Evolutionary conservation across 176 grass and related monocot species (phyloP), one percentile per base, ranked within the genome.

Genomic region (Oryza longistaminata): DNA sequence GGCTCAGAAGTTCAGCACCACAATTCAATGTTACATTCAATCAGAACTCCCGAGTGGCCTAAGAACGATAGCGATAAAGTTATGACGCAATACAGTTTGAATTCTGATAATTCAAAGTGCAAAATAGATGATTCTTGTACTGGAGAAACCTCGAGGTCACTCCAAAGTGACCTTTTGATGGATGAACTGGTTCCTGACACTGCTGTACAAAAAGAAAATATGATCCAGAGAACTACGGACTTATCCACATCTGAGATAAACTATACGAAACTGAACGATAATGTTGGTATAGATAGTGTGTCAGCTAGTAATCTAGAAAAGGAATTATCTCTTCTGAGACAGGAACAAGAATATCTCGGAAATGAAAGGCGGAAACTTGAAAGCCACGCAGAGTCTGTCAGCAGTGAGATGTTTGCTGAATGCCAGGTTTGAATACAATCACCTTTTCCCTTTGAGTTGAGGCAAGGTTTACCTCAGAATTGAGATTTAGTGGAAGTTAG

Each of bases 321-420:
- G 27, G 91, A 98, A 83, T 78, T 98, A 55, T 98, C 91, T 68
- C 70, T 87, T 79, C 89, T 98, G 73, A 92, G 87, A 88, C 89
- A 89, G 87, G 96, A 98, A 85, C 91, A 91, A 78, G 11, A 73
- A 81, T 55, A 95, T 85, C 93, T 98, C 71, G 96, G 96, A 66
- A 81, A 98, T 89, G 87, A 95, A 78, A 92, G 87, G 75, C 85
- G 89, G 71, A 95, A 92, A 61, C 85, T 95, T 83, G 93, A 95
- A 85, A 92, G 93, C 39, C 91, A 95, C 87, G 96, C 93, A 39
- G 95, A 97, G 73, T 91, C 96, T 81, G 89, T 92, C 81, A 98
- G 85, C 91, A 95, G 85, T 78, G 96, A 98, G 77, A 98, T 98
- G 96, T 98, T 95, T 88, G 87, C 89, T 10, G 96, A 98, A 82